Percentiles rank a stretch among this genome's conserved stretches.
phyloP scores from a whole-genome alignment of 805 yeast genomes.

The Yamadazyma endophytica region DNA sequence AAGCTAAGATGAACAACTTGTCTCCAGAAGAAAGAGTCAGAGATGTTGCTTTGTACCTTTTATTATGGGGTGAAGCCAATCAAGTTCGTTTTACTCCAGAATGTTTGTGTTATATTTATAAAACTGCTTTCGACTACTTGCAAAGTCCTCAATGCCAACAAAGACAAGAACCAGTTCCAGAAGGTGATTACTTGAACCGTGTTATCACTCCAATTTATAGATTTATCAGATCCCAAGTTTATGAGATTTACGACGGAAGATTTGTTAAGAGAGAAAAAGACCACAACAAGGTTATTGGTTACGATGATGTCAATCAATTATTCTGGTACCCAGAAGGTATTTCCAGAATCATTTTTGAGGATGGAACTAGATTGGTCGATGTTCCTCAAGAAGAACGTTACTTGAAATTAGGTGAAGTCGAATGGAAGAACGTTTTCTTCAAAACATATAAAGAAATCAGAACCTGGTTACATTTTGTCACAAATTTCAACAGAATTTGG shows the following conservation, averaged over 20 bases:
- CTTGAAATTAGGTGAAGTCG: slow-evolving; percentile 83
- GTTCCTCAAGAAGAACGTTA: slow-evolving; percentile 88
- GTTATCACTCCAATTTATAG: slow-evolving; percentile 87
- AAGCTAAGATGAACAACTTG: slow-evolving; percentile 68
- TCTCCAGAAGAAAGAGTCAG: slow-evolving; percentile 77
- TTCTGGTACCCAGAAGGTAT: slow-evolving; percentile 99
- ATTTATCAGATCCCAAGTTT: slow-evolving; percentile 75
- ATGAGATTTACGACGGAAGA: slow-evolving; percentile 77
- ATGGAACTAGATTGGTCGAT: slow-evolving; percentile 88
- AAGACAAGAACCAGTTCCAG: slow-evolving; percentile 77
- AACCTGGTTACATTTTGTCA: slow-evolving; percentile 94
- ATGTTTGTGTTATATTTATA: slow-evolving; percentile 88
- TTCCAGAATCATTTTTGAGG: slow-evolving; percentile 84
- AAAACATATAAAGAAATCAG: slow-evolving; percentile 94
- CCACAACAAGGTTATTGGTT: slow-evolving; percentile 79
- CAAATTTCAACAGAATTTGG: slow-evolving; percentile 98
- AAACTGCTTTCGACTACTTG: slow-evolving; percentile 89
- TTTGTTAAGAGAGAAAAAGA: slow-evolving; percentile 82
- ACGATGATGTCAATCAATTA: slow-evolving; percentile 97
- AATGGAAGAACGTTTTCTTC: slow-evolving; percentile 88
- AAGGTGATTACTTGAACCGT: slow-evolving; percentile 88
- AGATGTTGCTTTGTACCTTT: slow-evolving; percentile 69
- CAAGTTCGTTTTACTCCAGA: slow-evolving; percentile 93
- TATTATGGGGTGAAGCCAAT: slow-evolving; percentile 89
- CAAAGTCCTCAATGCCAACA: slow-evolving; percentile 88